Percentiles rank a stretch among this genome's conserved stretches.
phyloP scores from a whole-genome alignment of 108 stramenopile genomes.

The Nitzschia sp. region DNA sequence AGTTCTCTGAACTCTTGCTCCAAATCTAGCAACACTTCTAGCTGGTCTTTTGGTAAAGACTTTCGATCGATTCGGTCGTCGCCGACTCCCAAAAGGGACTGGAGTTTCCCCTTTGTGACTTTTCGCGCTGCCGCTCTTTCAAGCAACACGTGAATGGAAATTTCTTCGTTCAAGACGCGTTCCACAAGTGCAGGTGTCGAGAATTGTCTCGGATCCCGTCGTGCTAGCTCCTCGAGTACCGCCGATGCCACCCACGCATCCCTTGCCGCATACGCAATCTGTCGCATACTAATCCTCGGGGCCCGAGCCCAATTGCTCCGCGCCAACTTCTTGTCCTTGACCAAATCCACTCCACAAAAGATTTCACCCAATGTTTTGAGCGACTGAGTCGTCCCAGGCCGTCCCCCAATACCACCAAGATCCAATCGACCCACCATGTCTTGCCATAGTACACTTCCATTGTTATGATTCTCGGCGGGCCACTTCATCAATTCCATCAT shows the following conservation, averaged over 20 bases:
- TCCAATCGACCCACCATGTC: not conserved
- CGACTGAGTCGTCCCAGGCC: not conserved
- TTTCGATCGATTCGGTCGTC: not conserved
- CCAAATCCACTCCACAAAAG: not conserved
- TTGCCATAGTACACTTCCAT: not conserved
- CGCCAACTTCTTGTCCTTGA: not conserved
- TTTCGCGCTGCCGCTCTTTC: not conserved
- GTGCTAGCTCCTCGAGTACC: not conserved
- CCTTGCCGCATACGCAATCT: not conserved
- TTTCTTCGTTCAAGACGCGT: not conserved
- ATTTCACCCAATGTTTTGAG: not conserved
- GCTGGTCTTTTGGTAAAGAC: not conserved
- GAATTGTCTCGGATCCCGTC: not conserved
- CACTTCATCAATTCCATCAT: not conserved
- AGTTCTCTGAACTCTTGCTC: not conserved
- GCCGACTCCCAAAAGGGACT: not conserved
- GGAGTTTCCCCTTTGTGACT: not conserved
- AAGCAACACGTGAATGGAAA: not conserved
- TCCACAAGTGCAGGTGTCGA: not conserved
- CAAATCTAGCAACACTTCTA: not conserved
- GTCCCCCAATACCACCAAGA: not conserved
- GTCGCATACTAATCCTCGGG: not conserved
- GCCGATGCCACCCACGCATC: not conserved
- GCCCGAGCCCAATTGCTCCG: not conserved
- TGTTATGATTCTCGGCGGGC: not conserved